Base-by-base conservation (phyloP, 208 protist genomes). In the Porcisia deanei region DNA sequence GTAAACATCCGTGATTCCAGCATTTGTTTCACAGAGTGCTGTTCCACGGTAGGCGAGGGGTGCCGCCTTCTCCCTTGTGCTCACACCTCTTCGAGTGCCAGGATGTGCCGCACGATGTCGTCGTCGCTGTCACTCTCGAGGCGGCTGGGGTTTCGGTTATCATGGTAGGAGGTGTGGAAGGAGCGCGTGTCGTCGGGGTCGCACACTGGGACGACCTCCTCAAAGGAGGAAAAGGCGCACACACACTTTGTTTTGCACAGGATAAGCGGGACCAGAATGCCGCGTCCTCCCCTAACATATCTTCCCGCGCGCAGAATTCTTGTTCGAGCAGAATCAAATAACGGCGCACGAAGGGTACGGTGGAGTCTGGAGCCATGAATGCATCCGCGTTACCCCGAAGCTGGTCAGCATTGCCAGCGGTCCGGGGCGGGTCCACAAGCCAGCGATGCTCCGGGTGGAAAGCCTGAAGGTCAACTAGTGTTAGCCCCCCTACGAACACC, bases 361-460 rank as follows among this genome's bases (percentile, higher is more conserved):
- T 58, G 54, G 76, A 80, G 30, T 41, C 67, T 60, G 47, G 45
- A n/a, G 43, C 47, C 70, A 80, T 75, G 63, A 80, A 75, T 4
- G 70, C 60, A 43, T 57, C 37, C 60, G 39, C 12, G 34, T 7
- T 41, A 7, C 43, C 37, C 3, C 12, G 37, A 14, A 3, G n/a
- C 41, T 6, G 64, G 64, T 37, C 5, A n/a, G 20, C 41, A 9
- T 49, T 53, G 66, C 54, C 63, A 63, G 52, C 25, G 53, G 34
- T 67, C 76, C 52, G 55, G 57, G 37, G 30, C 41, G 63, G 76
- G 66, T 37, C 52, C 61, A 75, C 76, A 64, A 80, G 66, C 76
- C 76, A 80, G 52, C 70, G 76, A 25, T 80, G 76, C 70, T 60
- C 25, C 14, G 76, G 70, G 70, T 80, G 76, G 54, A 80, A 75